Evolutionary conservation across 148 eudicot species (phyloP).

Genomic region (Chenopodium quinoa): DNA sequence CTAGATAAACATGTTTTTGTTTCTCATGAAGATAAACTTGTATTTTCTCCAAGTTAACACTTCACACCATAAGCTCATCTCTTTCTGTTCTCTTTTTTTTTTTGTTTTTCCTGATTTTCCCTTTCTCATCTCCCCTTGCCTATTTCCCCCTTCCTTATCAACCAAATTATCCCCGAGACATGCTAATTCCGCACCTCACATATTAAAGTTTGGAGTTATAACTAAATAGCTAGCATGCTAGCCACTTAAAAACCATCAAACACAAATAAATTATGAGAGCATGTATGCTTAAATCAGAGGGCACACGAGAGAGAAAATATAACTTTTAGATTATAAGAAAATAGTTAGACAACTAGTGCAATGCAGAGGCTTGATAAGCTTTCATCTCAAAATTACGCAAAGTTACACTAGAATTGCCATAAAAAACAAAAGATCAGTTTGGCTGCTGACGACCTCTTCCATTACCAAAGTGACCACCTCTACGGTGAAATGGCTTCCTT

Average conservation of each 20-base stretch:
- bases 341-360: neutral
- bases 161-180: no score
- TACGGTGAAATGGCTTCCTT: conserved; percentile 38
- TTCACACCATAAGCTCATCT: neutral
- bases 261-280: no score
- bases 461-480: conserved; percentile 62
- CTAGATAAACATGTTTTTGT: no score
- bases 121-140: no score
- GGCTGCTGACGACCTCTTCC: conserved; percentile 48
- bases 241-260: no score
- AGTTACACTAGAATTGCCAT: neutral
- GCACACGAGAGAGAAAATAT: neutral
- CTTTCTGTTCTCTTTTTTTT: no score
- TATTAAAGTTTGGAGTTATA: no score
- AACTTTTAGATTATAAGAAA: neutral
- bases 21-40: no score
- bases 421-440: conserved; percentile 10
- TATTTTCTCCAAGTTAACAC: neutral
- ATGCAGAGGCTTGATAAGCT: neutral
- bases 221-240: no score
- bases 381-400: conserved; percentile 2
- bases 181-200: no score
- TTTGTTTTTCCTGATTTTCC: neutral
- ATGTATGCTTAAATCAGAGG: no score
- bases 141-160: no score